phyloP scores from a whole-genome alignment of 75 land plant genomes.

The Pinus taeda region DNA sequence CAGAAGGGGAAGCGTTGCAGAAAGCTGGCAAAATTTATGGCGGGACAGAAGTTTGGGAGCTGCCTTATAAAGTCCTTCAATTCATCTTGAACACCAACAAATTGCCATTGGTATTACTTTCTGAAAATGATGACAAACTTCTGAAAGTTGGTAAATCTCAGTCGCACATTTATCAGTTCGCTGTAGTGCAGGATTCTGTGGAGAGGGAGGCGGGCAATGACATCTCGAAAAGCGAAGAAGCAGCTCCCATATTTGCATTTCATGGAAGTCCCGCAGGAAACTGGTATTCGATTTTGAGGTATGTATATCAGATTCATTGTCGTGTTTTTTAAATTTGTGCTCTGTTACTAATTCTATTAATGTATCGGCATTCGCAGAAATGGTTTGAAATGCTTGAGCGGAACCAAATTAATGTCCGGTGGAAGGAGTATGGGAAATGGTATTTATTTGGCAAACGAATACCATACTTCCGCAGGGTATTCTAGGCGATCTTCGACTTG shows the following conservation, averaged over 20 bases:
- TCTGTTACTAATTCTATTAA: too few species aligned
- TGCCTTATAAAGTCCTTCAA: slow-evolving; percentile 19
- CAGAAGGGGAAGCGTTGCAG: not conserved
- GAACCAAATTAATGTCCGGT: too few species aligned
- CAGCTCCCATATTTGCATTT: slow-evolving; percentile 23
- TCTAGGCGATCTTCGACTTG: too few species aligned
- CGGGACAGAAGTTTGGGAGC: not conserved
- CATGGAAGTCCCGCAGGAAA: slow-evolving; percentile 34
- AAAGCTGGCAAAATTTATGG: not conserved
- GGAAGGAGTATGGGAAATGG: too few species aligned
- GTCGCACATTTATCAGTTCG: slow-evolving; percentile 17
- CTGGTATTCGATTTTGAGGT: slow-evolving; percentile 33
- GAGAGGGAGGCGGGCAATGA: slow-evolving; percentile 23
- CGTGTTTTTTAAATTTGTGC: too few species aligned
- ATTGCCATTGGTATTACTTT: slow-evolving; percentile 12
- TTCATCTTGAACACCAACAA: slow-evolving; percentile 21
- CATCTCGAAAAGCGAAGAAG: too few species aligned
- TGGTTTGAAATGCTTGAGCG: too few species aligned
- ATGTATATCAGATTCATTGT: not conserved
- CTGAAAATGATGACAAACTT: not conserved
- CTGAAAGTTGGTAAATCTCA: not conserved
- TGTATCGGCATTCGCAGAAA: too few species aligned
- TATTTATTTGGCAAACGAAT: too few species aligned
- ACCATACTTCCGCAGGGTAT: too few species aligned
- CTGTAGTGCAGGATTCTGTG: slow-evolving; percentile 19